Base-by-base conservation (phyloP, 2,329 filamentous ascomycete genomes). In the Thielaviopsis euricoi region DNA sequence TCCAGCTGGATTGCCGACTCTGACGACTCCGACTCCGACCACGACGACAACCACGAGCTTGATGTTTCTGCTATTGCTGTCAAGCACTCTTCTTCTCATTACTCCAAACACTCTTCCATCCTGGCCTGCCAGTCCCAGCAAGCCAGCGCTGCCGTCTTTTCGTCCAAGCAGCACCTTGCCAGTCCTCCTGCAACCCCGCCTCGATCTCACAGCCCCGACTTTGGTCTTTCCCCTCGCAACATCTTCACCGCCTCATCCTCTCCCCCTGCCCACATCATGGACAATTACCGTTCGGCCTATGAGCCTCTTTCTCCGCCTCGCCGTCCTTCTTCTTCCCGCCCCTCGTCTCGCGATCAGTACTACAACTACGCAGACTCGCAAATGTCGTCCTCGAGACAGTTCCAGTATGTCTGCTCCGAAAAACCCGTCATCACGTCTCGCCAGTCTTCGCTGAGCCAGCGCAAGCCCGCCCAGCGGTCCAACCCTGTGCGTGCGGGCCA, bases 1-100 rank as follows among this genome's bases (percentile, higher is more conserved):
- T 63, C 66, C 51, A 72, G 69, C 54, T 73, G 71, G 71, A 68
- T 72, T 6, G 70, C 71, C 19, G 61, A 63, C 15, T 69, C 71
- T 6, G 70, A 71, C 19, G 61, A 63, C 15, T 69, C 71, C 37
- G 70, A 69, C 1, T 70, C 71, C 49, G 62, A 64, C 1, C 68
- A 69, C 9, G 64, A 65, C 9, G 56, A n/a, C n/a, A n/a, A n/a
- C n/a, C n/a, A 62, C 43, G 61, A 43, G 37, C 6, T 46, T 19
- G 15, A 46, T 2, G 19, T 46, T 19, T 46, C 40, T 46, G 40
- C 40, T 19, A 17, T 46, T 19, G 40, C 15, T 19, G 40, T 46
- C 40, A 46, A 46, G 40, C 40, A 17, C 17, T 46, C 25, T 40
- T 15, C 21, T 37, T n/a, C 57, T 22, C 48, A 50, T 46, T 33